Conservation (phyloP, 331 rosid species). For the Ulmus americana region DNA sequence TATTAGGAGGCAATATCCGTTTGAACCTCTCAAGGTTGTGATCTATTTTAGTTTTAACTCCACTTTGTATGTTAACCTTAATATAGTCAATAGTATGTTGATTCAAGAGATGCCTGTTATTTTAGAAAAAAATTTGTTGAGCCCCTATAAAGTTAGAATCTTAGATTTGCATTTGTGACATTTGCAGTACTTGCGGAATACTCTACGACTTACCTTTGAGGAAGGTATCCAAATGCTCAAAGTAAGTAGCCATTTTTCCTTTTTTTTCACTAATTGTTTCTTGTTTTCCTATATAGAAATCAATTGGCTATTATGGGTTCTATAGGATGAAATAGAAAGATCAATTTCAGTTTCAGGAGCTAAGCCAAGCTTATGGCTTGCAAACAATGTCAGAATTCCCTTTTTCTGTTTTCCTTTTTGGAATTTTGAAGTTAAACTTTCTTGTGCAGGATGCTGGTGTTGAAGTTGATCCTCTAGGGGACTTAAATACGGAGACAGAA, state of each 20-base stretch:
- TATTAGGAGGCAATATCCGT: constrained; percentile 68
- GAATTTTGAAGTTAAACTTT: constrained; percentile 11
- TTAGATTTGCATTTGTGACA: neutral
- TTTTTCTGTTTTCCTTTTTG: neutral
- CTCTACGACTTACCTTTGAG: constrained; percentile 75
- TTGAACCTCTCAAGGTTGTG: constrained; percentile 79
- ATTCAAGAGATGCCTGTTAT: neutral
- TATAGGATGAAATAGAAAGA: neutral
- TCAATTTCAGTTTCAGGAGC: too few species aligned
- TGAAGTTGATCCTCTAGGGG: constrained; percentile 81
- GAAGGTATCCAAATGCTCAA: constrained; percentile 93
- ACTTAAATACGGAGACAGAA: constrained; percentile 81
- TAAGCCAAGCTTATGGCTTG: neutral
- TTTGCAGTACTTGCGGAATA: constrained; percentile 74
- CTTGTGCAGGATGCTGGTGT: constrained; percentile 68
- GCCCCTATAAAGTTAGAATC: neutral
- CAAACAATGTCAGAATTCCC: constrained; percentile 6
- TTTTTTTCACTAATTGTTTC: neutral
- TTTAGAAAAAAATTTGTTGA: too few species aligned
- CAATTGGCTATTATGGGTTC: neutral
- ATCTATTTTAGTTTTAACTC: neutral
- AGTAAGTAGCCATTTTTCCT: constrained; percentile 33
- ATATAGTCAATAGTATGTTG: neutral
- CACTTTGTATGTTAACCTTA: neutral
- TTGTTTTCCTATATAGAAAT: neutral